Evolutionary conservation across 805 yeast species (phyloP).

Genomic region (Spathaspora sp.): DNA sequence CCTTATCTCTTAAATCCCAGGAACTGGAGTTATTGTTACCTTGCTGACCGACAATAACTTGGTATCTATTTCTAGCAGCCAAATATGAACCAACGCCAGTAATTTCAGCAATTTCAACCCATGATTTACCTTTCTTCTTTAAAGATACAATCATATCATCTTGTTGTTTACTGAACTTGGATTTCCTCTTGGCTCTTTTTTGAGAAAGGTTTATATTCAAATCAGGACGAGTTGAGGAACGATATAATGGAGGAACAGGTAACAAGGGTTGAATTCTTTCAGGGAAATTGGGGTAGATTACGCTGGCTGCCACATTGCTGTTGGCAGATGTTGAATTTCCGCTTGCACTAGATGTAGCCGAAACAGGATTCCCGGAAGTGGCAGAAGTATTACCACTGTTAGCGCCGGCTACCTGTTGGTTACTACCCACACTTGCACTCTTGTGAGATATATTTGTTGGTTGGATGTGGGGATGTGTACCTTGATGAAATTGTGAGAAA

Average conservation of each 20-base stretch:
- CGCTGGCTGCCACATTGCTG: constrained; percentile 5
- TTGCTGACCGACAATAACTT: constrained; percentile 78
- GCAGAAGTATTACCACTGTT: not conserved
- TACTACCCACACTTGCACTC: constrained; percentile 3
- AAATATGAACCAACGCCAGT: constrained; percentile 62
- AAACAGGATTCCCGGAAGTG: not conserved
- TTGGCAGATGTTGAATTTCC: constrained; percentile 4
- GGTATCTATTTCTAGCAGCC: constrained; percentile 76
- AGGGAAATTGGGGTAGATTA: constrained; percentile 18
- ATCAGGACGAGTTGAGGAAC: constrained; percentile 41
- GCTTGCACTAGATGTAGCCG: not conserved
- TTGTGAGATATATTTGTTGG: not conserved
- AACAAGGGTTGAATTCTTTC: constrained; percentile 29
- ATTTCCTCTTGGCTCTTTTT: constrained; percentile 54
- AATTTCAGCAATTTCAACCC: constrained; percentile 71
- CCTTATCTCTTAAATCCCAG: constrained; percentile 58
- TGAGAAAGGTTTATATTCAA: constrained; percentile 38
- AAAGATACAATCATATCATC: constrained; percentile 60
- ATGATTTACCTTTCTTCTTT: constrained; percentile 60
- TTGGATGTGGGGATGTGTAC: constrained; percentile 6
- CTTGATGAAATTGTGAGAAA: constrained; percentile 3
- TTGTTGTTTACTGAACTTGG: constrained; percentile 69
- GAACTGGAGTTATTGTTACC: constrained; percentile 64
- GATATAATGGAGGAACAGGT: constrained; percentile 48
- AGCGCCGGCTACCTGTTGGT: not conserved